Percentiles rank a stretch among this genome's conserved stretches.
These are phyloP conservation scores for Volvox africanus DNA, from an alignment of 139 green algal genomes.

Conservation along the genomic window DNA sequence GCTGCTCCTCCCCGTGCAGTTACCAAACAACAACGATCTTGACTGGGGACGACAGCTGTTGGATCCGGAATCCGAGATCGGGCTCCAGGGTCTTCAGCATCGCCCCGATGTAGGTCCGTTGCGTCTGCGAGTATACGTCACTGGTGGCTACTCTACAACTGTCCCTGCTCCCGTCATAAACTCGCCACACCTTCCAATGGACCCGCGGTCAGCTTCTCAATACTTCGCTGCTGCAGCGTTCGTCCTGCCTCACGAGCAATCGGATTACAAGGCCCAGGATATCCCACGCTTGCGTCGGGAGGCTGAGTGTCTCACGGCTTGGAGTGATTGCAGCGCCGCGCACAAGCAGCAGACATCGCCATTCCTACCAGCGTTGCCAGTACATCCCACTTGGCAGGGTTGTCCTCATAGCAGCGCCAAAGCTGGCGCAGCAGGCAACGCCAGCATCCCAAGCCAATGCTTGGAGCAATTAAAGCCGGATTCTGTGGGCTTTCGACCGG, in stretches of 20 bases:
- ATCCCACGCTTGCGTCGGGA: not conserved
- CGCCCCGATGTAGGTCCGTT: slow-evolving; percentile 7
- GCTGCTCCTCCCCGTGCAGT: not conserved
- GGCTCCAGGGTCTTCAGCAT: slow-evolving; percentile 17
- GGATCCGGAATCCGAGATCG: not conserved
- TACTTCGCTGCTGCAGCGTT: no score
- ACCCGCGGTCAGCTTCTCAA: no score
- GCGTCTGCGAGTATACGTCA: slow-evolving; percentile 14
- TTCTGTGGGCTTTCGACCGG: no score
- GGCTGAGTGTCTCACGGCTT: not conserved
- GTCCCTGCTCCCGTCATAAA: not conserved
- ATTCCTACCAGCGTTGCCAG: not conserved
- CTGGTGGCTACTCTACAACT: not conserved
- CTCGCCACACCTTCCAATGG: not conserved
- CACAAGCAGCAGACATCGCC: not conserved
- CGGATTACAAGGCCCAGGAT: slow-evolving; percentile 6
- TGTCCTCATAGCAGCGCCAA: not conserved
- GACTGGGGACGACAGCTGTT: slow-evolving; percentile 32
- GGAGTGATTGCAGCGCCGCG: not conserved
- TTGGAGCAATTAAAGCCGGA: no score
- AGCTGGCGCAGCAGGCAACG: not conserved
- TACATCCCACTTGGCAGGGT: not conserved
- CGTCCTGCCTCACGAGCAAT: not conserved
- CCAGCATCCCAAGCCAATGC: no score
- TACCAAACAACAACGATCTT: not conserved